phyloP scores from a whole-genome alignment of 2,329 filamentous ascomycete species.

The Diaporthe velutina region DNA sequence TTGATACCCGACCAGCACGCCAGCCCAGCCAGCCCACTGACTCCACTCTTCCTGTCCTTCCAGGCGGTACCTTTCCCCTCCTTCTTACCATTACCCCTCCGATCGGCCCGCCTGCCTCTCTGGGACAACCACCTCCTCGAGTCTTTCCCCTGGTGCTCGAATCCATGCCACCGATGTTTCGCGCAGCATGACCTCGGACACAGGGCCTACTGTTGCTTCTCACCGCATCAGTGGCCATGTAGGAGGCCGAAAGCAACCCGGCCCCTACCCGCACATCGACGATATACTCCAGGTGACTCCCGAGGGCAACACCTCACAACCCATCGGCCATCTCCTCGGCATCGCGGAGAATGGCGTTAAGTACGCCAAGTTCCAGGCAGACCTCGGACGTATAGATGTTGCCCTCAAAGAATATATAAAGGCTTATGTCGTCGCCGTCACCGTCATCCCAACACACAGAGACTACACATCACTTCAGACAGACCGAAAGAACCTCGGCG shows the following conservation, averaged over 20 bases:
- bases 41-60: not conserved
- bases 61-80: not conserved
- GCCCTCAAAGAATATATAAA: slow-evolving; percentile 89
- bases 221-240: slow-evolving; percentile 32
- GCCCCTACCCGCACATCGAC: slow-evolving; percentile 65
- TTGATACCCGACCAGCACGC: slow-evolving; percentile 1
- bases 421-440: slow-evolving; percentile 80
- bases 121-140: not conserved
- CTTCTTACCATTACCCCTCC: not conserved
- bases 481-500: slow-evolving; percentile 62
- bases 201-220: slow-evolving; percentile 22
- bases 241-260: slow-evolving; percentile 19
- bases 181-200: slow-evolving; percentile 25
- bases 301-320: slow-evolving; percentile 62
- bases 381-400: slow-evolving; percentile 76
- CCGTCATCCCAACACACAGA: slow-evolving; percentile 80
- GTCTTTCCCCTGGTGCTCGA: not conserved
- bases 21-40: not conserved
- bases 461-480: slow-evolving; percentile 77
- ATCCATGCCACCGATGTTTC: slow-evolving; percentile 29
- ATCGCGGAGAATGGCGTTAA: slow-evolving; percentile 66
- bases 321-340: slow-evolving; percentile 66
- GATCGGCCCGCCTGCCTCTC: not conserved
- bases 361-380: slow-evolving; percentile 72
- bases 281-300: slow-evolving; percentile 62